A percentile compares a stretch with the other conserved stretches of the same genome.
Conservation (phyloP, 2,329 filamentous ascomycete genomes). For the Colletotrichum limetticola region DNA sequence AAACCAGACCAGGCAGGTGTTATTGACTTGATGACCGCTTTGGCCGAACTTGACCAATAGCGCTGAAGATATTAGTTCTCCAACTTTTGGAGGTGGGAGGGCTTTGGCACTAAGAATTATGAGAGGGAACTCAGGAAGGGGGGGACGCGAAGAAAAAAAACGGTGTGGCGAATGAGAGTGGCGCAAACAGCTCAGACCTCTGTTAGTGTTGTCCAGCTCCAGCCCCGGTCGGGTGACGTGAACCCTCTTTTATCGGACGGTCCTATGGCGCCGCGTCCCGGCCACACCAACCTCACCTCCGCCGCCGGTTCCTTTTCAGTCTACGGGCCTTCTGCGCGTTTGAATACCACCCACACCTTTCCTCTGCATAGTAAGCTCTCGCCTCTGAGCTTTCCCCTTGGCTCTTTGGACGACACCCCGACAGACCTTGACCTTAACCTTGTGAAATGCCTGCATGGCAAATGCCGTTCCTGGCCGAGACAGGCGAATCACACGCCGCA, state of each 20-base stretch:
- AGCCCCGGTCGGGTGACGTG: constrained; percentile 29
- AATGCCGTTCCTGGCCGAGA: constrained; percentile 13
- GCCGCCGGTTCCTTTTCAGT: background rate
- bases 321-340: background rate
- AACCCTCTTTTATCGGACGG: constrained; percentile 6
- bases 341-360: background rate
- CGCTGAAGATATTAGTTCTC: background rate
- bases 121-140: background rate
- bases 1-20: background rate
- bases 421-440: background rate
- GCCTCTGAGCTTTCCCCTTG: background rate
- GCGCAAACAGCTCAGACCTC: background rate
- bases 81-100: background rate
- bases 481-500: constrained; percentile 23
- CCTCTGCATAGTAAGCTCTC: background rate
- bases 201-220: too few species aligned
- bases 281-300: constrained; percentile 14
- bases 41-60: background rate
- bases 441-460: background rate
- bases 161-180: constrained; percentile 16
- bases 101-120: background rate
- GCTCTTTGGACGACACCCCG: background rate
- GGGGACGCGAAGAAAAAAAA: background rate
- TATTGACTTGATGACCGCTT: background rate
- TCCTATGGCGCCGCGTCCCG: constrained; percentile 6